A percentile compares a stretch with the other conserved stretches of the same genome.
These are phyloP conservation scores for Yarrowia sp. DNA, from an alignment of 805 yeast species.

Conservation along the genomic window DNA sequence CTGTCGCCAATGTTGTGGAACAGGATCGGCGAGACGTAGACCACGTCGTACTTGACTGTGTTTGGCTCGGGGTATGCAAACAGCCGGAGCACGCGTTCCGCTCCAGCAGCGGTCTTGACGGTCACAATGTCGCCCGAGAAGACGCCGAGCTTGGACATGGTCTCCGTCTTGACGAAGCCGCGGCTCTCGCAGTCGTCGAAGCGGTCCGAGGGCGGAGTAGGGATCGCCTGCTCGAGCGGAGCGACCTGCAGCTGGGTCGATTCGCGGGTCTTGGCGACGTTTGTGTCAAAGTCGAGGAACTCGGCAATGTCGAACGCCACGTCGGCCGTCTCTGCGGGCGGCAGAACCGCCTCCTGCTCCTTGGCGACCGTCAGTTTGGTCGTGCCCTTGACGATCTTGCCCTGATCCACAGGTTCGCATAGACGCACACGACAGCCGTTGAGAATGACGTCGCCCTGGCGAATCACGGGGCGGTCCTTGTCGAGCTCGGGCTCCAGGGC, in stretches of 20 bases:
- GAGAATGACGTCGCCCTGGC: slow-evolving; percentile 47
- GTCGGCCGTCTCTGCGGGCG: not conserved
- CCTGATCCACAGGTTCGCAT: slow-evolving; percentile 76
- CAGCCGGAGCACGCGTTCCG: slow-evolving; percentile 44
- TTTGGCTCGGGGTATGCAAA: slow-evolving; percentile 68
- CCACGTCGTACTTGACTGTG: slow-evolving; percentile 40
- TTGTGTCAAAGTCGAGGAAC: not conserved
- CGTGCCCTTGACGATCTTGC: slow-evolving; percentile 43
- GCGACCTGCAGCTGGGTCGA: slow-evolving; percentile 31
- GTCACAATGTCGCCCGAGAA: slow-evolving; percentile 66
- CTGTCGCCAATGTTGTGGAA: slow-evolving; percentile 46
- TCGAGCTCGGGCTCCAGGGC: slow-evolving; percentile 31
- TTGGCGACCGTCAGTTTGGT: slow-evolving; percentile 59
- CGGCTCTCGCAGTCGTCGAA: slow-evolving; percentile 49
- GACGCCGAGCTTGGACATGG: slow-evolving; percentile 56
- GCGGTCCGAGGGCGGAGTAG: slow-evolving; percentile 32
- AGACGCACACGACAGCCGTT: slow-evolving; percentile 52
- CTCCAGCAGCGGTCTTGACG: slow-evolving; percentile 24
- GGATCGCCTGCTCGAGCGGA: slow-evolving; percentile 27
- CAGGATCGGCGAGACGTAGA: slow-evolving; percentile 65
- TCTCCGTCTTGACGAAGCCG: slow-evolving; percentile 49
- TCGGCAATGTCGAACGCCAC: slow-evolving; percentile 7
- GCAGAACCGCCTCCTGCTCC: slow-evolving; percentile 19
- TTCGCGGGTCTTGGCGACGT: slow-evolving; percentile 27
- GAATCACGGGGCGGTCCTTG: slow-evolving; percentile 39